A percentile compares a stretch with the other conserved stretches of the same genome.
These are phyloP conservation scores for Aspergillus udagawae DNA, from an alignment of 2,329 filamentous ascomycete species.

Conservation along the genomic window DNA sequence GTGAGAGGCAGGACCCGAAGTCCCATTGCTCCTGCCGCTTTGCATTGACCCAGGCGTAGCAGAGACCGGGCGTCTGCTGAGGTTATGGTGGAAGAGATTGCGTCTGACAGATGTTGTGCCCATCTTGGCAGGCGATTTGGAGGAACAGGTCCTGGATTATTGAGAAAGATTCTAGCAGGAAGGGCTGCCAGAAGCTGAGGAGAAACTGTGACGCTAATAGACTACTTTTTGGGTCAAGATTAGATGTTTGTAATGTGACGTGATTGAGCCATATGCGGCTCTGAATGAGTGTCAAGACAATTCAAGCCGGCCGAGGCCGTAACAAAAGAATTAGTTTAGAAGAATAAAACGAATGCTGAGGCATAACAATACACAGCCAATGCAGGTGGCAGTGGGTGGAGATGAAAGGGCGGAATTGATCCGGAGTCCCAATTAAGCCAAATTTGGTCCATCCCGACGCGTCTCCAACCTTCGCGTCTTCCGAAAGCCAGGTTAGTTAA, in stretches of 20 bases:
- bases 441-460: conserved; percentile 21
- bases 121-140: conserved; percentile 13
- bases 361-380: background rate
- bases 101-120: conserved; percentile 38
- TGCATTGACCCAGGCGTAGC: conserved; percentile 19
- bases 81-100: conserved; percentile 43
- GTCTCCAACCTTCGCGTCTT: conserved; percentile 28
- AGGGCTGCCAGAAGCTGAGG: background rate
- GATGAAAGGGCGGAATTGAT: conserved; percentile 1
- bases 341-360: background rate
- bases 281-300: background rate
- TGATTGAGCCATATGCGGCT: background rate
- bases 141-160: background rate
- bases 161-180: background rate
- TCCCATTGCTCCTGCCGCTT: conserved; percentile 9
- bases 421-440: conserved; percentile 3
- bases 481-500: background rate
- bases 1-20: conserved; percentile 22
- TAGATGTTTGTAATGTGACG: background rate
- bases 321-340: background rate
- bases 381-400: background rate
- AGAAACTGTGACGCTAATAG: background rate
- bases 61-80: conserved; percentile 40
- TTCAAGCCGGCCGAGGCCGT: background rate
- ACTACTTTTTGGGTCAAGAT: background rate